Conservation (phyloP, 352 stramenopile genomes). For the Globisporangium cederbergense region DNA sequence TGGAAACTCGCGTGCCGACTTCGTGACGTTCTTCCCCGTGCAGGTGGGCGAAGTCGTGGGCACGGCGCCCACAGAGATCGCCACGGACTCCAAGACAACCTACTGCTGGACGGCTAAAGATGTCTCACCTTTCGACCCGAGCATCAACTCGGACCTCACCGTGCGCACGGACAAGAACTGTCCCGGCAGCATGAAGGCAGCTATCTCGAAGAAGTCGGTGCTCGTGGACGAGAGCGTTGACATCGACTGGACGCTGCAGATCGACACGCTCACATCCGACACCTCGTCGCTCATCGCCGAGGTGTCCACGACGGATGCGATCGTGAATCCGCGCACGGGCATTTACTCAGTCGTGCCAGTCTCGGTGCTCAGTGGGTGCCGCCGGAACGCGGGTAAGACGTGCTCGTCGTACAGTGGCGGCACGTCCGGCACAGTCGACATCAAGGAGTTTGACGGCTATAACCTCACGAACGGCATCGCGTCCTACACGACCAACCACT, state of each 20-base stretch:
- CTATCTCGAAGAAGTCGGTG: slow-evolving; percentile 48
- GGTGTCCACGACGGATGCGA: slow-evolving; percentile 52
- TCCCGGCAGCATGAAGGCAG: slow-evolving; percentile 58
- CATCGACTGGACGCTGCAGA: slow-evolving; percentile 62
- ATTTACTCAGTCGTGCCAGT: slow-evolving; percentile 67
- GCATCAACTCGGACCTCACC: slow-evolving; percentile 45
- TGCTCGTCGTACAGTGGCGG: slow-evolving; percentile 68
- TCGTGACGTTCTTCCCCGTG: slow-evolving; percentile 76
- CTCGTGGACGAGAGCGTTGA: slow-evolving; percentile 46
- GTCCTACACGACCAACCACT: slow-evolving; percentile 53
- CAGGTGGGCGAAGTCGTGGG: slow-evolving; percentile 65
- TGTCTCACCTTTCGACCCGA: slow-evolving; percentile 57
- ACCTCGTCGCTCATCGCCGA: slow-evolving; percentile 60
- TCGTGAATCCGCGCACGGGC: slow-evolving; percentile 43
- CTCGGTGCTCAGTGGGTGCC: slow-evolving; percentile 67
- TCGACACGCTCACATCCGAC: slow-evolving; percentile 45
- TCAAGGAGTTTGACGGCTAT: slow-evolving; percentile 42
- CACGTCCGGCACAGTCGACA: slow-evolving; percentile 54
- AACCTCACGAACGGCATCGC: slow-evolving; percentile 61
- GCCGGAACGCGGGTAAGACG: slow-evolving; percentile 38
- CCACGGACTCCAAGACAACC: slow-evolving; percentile 59
- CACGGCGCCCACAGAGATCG: slow-evolving; percentile 40
- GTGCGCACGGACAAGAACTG: slow-evolving; percentile 68
- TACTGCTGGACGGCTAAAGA: slow-evolving; percentile 69
- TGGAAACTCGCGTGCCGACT: slow-evolving; percentile 65